Base-by-base conservation (phyloP, 192 early-diverging fungal genomes). In the Endogone sp. region DNA sequence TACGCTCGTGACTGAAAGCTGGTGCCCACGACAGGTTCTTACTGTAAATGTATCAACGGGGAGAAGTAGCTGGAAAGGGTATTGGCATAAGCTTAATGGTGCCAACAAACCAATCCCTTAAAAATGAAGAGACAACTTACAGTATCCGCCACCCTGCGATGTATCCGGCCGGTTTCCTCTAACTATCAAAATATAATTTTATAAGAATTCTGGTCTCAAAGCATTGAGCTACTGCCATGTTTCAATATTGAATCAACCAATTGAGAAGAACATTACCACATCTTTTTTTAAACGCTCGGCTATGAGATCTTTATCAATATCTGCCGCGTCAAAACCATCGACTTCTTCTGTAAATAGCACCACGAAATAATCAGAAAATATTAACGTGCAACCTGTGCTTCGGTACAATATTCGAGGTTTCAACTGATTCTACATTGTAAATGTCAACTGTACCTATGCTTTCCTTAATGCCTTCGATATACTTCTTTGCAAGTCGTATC, bases 281-380 rank as follows among this genome's bases (percentile, higher is more conserved):
- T 99, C 96, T 24, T 89, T 77, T 64, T 84, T 79, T 61, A 99
- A 77, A 24, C 97, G 85, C 31, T 91, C 87, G 4, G 95, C 94
- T 73, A 99, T 95, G 62, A 98, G 79, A 68, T 97, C 96, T 44
- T 89, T 82, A 78, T 99, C 97, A 31, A 98, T 88, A 68, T 96
- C 91, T 56, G 83, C 91, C 3, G 95, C 97, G 79, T 96, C 95
- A 66, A 93, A 90, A 59, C 92, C 97, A 59, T 76, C 88, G 16
- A 85, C 78, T 22, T 88, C 86, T 32, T 80, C 72, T 76, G 81
- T n/a, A n/a, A n/a, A n/a, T n/a, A n/a, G n/a, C n/a, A n/a, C n/a
- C n/a, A n/a, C n/a, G n/a, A n/a, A n/a, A n/a, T n/a, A n/a, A n/a
- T n/a, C n/a, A n/a, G n/a, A n/a, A n/a, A n/a, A n/a, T n/a, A n/a